Conservation (phyloP, 805 yeast genomes). For the Yarrowia sp. region DNA sequence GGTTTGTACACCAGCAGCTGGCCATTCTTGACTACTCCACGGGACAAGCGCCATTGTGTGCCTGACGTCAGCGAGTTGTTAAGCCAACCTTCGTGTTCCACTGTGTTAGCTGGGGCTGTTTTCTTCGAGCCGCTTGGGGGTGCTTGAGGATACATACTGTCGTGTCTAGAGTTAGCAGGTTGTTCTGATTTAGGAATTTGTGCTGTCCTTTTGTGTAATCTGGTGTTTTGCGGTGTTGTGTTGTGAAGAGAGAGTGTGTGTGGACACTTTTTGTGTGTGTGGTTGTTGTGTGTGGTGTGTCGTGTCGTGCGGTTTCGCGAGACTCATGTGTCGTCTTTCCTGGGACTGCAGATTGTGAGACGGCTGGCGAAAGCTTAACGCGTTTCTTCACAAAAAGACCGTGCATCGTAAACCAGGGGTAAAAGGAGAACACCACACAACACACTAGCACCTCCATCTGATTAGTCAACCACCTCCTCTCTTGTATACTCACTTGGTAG, state of each 20-base stretch:
- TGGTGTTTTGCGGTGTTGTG: neutral
- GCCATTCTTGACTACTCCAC: constrained; percentile 71
- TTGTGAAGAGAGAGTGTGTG: neutral
- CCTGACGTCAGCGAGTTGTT: constrained; percentile 20
- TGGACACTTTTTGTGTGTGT: neutral
- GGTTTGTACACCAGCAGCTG: constrained; percentile 58
- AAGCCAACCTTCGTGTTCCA: constrained; percentile 25
- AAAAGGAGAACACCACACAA: neutral
- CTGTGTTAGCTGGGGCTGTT: constrained; percentile 3
- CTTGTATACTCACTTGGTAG: neutral
- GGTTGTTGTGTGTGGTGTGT: neutral
- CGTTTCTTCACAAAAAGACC: constrained; percentile 17
- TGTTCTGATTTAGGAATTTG: neutral
- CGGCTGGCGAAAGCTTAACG: constrained; percentile 24
- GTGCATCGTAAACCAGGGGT: constrained; percentile 20
- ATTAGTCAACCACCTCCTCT: neutral
- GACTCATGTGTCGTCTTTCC: constrained; percentile 6
- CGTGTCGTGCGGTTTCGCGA: constrained; percentile 20
- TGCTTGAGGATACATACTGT: constrained; percentile 1
- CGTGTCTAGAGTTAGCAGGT: constrained; percentile 23
- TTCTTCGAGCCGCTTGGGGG: neutral
- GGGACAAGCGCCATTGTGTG: constrained; percentile 45
- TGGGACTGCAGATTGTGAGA: constrained; percentile 23
- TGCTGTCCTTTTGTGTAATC: neutral
- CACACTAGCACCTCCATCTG: neutral